Base-by-base conservation (phyloP, 805 yeast species). In the Lipomyces yamadae region DNA sequence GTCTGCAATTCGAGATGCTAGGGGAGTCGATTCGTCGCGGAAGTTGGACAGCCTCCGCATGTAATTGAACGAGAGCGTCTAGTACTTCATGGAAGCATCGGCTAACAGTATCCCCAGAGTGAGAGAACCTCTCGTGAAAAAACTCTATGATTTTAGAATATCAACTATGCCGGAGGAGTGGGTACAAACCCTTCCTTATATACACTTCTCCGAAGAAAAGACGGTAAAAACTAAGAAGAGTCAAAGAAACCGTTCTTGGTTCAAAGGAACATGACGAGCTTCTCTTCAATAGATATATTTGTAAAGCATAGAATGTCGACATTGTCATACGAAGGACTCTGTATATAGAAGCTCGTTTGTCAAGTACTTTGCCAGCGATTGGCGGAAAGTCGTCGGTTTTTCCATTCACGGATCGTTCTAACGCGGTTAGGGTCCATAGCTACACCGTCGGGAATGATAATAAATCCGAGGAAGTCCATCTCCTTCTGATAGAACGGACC, bases 181-280 rank as follows among this genome's bases (percentile, higher is more conserved):
- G 24, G 24, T 24, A 24, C 24, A 24, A 24, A 24, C 24, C 24
- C 1, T 24, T 24, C 24, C 24, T 24, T 24, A 24, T 24, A 24
- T 24, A 24, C 24, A 24, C 24, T 24, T 24, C 24, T 24, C 24
- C 24, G 24, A 24, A 24, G 24, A 24, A 24, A 24, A 24, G 24
- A 24, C 24, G 24, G 24, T 1, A 24, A 24, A 24, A 24, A 24
- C 24, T 24, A 24, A 24, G 1, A 24, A 24, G 24, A 24, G 24
- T 42, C 4, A 18, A 42, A 5, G 48, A n/a, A 18, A n/a, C 48
- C 18, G n/a, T n/a, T 42, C 48, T 15, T 42, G 48, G 48, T 42
- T 18, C 48, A 42, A 42, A 42, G 48, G 48, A 42, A 42, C 48
- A 42, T 42, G 24, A 15, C 48, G 48, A 42, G 48, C 24, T 42